Base-by-base conservation (phyloP, 352 stramenopile species). In the Phytopythium oedochilum region DNA sequence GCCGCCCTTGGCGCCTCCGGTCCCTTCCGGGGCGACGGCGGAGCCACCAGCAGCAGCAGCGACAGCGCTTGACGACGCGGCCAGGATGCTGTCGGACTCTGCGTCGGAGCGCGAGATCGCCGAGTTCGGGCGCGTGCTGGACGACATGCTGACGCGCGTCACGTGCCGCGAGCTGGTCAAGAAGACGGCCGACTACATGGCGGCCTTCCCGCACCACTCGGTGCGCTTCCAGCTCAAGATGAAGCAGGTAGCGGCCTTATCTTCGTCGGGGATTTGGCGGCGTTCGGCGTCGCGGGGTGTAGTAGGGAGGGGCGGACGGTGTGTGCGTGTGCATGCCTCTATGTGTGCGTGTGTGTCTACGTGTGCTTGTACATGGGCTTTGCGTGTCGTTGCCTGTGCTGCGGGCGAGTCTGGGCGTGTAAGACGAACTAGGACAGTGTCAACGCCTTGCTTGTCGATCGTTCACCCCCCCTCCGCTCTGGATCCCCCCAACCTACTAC, bases 221-320 rank as follows among this genome's bases (percentile, higher is more conserved):
- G 57, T 88, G 42, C 80, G 79, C 29, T 89, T 92, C 64, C 83
- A 92, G 66, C 82, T 92, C 76, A 92, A 92, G 64, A 86, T 92
- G 72, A 92, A 92, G 77, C 83, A 92, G 83, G 83, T 92, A 73
- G 34, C 14, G 42, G 15, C 15, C 12, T 70, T 15, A 5, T 32
- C 5, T 32, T 32, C 29, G 5, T n/a, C 14, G 8, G 36, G 8
- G 14, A n/a, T 15, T 26, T 44, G 15, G 38, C 25, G 42, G 18
- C 5, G 38, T 11, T 3, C 5, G 43, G 3, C 12, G 23, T 15
- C 44, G 44, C 18, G 43, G 43, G 23, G 44, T 22, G 26, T 15
- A 22, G 45, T 23, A 25, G 26, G 0, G 18, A 40, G 29, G n/a
- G 17, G 14, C 17, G 11, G 45, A 22, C 40, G n/a, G 10, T 20